Evolutionary conservation across 2,329 filamentous ascomycete genomes (phyloP).

Genomic region (Sclerotinia subarctica): DNA sequence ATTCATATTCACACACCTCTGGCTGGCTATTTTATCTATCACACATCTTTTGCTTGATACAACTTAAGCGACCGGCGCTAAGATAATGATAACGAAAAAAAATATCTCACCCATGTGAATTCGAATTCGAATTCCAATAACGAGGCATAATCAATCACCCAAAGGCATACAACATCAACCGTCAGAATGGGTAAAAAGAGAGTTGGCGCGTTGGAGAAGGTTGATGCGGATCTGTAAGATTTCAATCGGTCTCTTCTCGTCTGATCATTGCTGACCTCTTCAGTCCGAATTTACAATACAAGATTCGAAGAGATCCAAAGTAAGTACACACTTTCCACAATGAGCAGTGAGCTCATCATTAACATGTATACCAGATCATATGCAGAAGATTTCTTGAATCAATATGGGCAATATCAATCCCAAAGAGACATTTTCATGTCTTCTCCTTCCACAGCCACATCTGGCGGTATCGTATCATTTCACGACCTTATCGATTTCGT

Average conservation of each 20-base stretch:
- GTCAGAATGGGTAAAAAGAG: slow-evolving; percentile 76
- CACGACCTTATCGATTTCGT: slow-evolving; percentile 92
- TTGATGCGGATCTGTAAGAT: slow-evolving; percentile 78
- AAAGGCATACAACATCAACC: not conserved
- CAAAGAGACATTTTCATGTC: slow-evolving; percentile 89
- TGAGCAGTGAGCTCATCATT: slow-evolving; percentile 10
- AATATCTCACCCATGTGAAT: slow-evolving; percentile 3
- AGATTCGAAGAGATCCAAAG: slow-evolving; percentile 82
- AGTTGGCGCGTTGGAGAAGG: slow-evolving; percentile 88
- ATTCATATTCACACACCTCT: not conserved
- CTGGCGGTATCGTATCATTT: slow-evolving; percentile 77
- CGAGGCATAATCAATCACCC: slow-evolving; percentile 10
- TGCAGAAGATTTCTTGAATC: slow-evolving; percentile 79
- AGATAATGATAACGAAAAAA: slow-evolving; percentile 22
- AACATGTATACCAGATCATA: slow-evolving; percentile 61
- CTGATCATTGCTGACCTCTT: slow-evolving; percentile 30
- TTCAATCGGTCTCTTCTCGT: slow-evolving; percentile 24
- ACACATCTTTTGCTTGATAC: too few relatives aligned
- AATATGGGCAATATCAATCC: slow-evolving; percentile 88
- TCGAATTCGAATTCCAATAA: not conserved
- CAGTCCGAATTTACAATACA: slow-evolving; percentile 83
- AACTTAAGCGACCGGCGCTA: slow-evolving; percentile 13
- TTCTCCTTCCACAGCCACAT: slow-evolving; percentile 73
- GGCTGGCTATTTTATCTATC: not conserved
- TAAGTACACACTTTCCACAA: slow-evolving; percentile 42